Percentiles rank a stretch among this genome's conserved stretches.
phyloP scores from a whole-genome alignment of 257 asterid species.

The Fraxinus pennsylvanica region DNA sequence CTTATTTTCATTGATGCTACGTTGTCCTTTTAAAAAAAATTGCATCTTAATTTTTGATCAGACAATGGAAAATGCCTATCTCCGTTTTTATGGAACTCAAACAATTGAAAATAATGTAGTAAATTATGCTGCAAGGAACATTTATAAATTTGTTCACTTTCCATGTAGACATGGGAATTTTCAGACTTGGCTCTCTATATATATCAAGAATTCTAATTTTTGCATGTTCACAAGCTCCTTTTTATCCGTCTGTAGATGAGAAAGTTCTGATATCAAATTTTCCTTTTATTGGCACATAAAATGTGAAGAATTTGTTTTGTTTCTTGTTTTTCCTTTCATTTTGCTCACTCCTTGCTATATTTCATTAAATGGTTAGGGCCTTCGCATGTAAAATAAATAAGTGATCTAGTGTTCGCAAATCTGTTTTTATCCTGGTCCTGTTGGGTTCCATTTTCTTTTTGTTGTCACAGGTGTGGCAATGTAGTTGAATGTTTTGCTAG shows the following conservation, averaged over 20 bases:
- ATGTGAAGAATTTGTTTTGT: not conserved
- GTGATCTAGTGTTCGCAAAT: not conserved
- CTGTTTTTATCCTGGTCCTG: constrained; percentile 8
- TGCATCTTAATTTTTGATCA: too few relatives aligned
- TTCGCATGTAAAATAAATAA: not conserved
- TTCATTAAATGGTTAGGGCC: not conserved
- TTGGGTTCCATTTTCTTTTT: constrained; percentile 19
- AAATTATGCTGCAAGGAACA: not conserved
- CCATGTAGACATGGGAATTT: not conserved
- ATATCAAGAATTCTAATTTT: not conserved
- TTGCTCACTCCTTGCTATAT: not conserved
- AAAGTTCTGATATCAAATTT: not conserved
- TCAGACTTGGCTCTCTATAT: not conserved
- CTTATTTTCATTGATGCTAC: too few relatives aligned
- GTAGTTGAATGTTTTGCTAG: constrained; percentile 92
- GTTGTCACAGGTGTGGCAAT: constrained; percentile 80
- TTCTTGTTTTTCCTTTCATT: not conserved
- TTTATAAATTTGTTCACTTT: not conserved
- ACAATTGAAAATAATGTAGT: not conserved
- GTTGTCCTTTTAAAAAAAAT: too few relatives aligned
- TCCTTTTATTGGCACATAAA: not conserved
- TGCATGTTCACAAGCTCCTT: not conserved
- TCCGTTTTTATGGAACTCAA: not conserved
- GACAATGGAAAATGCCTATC: too few relatives aligned
- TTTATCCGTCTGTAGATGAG: not conserved